Conservation (phyloP, 2,329 filamentous ascomycete species). For the Aspergillus japonicus region DNA sequence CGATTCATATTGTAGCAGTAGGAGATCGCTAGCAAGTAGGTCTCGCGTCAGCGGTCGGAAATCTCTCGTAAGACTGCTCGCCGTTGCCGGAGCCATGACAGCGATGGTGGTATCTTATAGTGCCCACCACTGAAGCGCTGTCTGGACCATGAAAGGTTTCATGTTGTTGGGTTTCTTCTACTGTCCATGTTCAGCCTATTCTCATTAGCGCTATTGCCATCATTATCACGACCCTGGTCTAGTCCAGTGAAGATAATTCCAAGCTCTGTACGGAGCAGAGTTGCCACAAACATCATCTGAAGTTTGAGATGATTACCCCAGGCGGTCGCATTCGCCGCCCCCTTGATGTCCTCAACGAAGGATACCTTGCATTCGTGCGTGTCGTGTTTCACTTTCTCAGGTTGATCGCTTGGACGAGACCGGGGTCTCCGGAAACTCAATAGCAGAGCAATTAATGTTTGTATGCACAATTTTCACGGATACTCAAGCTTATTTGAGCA, state of each 20-base stretch:
- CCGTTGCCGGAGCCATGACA: neutral
- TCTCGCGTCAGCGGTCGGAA: neutral
- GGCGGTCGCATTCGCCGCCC: neutral
- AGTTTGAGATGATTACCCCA: too few species aligned
- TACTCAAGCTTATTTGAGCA: neutral
- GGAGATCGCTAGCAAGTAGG: neutral
- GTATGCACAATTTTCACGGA: neutral
- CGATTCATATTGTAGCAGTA: too few species aligned
- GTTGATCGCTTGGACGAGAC: neutral
- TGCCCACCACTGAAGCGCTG: neutral
- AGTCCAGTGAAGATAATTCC: too few species aligned
- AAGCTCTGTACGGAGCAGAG: too few species aligned
- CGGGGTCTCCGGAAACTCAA: neutral
- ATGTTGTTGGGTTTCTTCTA: too few species aligned
- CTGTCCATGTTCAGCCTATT: too few species aligned
- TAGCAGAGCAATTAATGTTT: neutral
- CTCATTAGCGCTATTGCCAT: too few species aligned
- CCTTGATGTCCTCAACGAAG: neutral
- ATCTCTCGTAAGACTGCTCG: neutral
- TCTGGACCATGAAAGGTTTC: too few species aligned
- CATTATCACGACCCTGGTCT: too few species aligned
- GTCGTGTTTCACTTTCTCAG: neutral
- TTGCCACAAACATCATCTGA: too few species aligned
- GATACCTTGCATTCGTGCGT: neutral
- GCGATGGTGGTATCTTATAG: neutral